Base-by-base conservation (phyloP, 352 stramenopile species). In the Globisporangium spiculum region DNA sequence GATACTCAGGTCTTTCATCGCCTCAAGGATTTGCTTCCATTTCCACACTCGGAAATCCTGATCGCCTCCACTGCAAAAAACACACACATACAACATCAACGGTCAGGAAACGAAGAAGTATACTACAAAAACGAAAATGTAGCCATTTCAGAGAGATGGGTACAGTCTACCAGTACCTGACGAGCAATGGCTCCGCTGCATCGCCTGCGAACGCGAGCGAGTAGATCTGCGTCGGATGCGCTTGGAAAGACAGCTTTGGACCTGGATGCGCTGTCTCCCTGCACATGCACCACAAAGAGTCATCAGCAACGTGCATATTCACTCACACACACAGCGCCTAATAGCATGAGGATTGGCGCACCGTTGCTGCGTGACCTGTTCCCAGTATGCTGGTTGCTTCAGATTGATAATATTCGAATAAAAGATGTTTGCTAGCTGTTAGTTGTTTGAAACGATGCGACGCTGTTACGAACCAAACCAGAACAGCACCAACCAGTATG, bases 1-100 rank as follows among this genome's bases (percentile, higher is more conserved):
- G 14, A 27, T 30, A 41, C 14, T 38, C 24, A 75, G 63, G 41
- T 83, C 62, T 8, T 75, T 65, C 58, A 84, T n/a, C 20, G 79
- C 81, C n/a, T 65, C 60, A 10, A 77, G 55, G 54, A 93, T 86
- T 36, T 92, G 75, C 50, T 76, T 78, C 85, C 85, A 93, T n/a
- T 70, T 77, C 85, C 85, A 93, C 41, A 92, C 79, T 16, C 85
- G 82, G 68, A 91, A 86, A 57, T 93, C 85, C 63, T 90, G 83
- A 56, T 93, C 85, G n/a, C 83, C 83, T 48, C 83, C 85, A 66
- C 85, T 93, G 41, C 14, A 60, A 24, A 7, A 60, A 8, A 20
- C 4, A 27, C 22, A 27, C n/a, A 58, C 26, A 36, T 6, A 36
- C 6, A 22, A 56, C 9, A 48, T 8, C 56, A 32, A 62, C 20